These are phyloP conservation scores for Didymella lethalis DNA, from an alignment of 2,329 filamentous ascomycete genomes.

Conservation along the genomic window DNA sequence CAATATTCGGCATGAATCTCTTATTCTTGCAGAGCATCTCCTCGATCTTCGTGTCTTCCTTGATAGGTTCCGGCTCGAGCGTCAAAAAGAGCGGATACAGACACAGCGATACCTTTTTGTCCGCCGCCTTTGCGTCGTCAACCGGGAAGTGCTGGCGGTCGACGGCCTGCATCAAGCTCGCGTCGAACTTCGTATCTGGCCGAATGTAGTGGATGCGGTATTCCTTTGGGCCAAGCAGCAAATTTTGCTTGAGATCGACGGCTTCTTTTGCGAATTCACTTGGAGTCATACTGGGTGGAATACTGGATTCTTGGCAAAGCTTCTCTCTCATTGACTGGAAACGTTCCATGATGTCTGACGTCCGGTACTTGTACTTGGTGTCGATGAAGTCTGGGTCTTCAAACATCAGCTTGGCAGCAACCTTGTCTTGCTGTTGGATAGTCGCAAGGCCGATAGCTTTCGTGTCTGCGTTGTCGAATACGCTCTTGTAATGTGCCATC, in stretches of 20 bases:
- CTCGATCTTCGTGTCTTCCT: slow-evolving; percentile 1
- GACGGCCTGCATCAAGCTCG: slow-evolving; percentile 22
- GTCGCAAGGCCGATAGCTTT: background rate
- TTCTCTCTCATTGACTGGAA: no score
- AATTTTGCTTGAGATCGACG: slow-evolving; percentile 18
- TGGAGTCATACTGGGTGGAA: background rate
- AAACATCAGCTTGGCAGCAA: background rate
- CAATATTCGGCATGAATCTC: slow-evolving; percentile 14
- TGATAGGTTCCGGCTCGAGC: background rate
- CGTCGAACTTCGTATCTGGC: slow-evolving; percentile 18
- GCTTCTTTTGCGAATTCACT: slow-evolving; percentile 1
- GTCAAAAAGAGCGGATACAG: slow-evolving; percentile 22
- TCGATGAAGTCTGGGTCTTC: background rate
- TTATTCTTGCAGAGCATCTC: slow-evolving; percentile 18
- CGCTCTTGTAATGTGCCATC: background rate
- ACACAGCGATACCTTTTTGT: slow-evolving; percentile 16
- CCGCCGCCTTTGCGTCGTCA: background rate
- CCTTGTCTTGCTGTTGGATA: background rate
- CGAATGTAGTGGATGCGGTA: slow-evolving; percentile 23
- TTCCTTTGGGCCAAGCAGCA: slow-evolving; percentile 21
- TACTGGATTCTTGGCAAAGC: background rate
- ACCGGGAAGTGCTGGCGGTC: background rate
- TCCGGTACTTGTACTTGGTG: no score
- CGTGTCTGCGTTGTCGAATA: background rate
- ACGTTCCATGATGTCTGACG: no score